phyloP scores from a whole-genome alignment of 2,329 filamentous ascomycete species.

The Apiospora marii region DNA sequence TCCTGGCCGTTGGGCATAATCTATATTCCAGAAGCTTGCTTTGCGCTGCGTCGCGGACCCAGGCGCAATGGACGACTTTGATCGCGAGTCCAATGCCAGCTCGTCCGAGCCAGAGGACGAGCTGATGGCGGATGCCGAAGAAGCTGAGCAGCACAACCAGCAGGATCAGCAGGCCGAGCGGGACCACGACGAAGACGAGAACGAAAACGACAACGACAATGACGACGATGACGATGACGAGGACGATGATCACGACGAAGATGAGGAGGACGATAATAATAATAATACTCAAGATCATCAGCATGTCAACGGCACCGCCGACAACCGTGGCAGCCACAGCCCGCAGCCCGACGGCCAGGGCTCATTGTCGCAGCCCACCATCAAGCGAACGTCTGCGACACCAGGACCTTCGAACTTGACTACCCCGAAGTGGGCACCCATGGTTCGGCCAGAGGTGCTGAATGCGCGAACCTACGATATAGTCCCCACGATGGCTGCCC shows the following conservation, averaged over 20 bases:
- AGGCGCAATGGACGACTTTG: conserved; percentile 48
- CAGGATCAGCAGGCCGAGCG: conserved; percentile 46
- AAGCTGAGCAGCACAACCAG: conserved; percentile 37
- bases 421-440: conserved; percentile 59
- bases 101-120: conserved; percentile 52
- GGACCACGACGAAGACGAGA: conserved; percentile 45
- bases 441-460: conserved; percentile 79
- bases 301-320: conserved; percentile 39
- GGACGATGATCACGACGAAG: conserved; percentile 45
- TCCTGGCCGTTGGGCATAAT: not conserved
- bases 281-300: conserved; percentile 49
- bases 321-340: conserved; percentile 44
- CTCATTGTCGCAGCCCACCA: conserved; percentile 31
- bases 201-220: conserved; percentile 44
- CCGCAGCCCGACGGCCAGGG: conserved; percentile 30
- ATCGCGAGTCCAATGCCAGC: conserved; percentile 49
- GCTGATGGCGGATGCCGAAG: conserved; percentile 41
- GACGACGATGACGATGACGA: conserved; percentile 47
- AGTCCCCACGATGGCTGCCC: conserved; percentile 94
- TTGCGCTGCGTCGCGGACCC: not conserved
- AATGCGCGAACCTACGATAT: conserved; percentile 89
- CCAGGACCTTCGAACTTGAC: conserved; percentile 35
- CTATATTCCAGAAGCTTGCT: not conserved
- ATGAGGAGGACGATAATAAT: conserved; percentile 48
- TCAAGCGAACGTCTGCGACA: conserved; percentile 43